phyloP scores from a whole-genome alignment of 2,329 filamentous ascomycete genomes.

The Penicillium sp. region DNA sequence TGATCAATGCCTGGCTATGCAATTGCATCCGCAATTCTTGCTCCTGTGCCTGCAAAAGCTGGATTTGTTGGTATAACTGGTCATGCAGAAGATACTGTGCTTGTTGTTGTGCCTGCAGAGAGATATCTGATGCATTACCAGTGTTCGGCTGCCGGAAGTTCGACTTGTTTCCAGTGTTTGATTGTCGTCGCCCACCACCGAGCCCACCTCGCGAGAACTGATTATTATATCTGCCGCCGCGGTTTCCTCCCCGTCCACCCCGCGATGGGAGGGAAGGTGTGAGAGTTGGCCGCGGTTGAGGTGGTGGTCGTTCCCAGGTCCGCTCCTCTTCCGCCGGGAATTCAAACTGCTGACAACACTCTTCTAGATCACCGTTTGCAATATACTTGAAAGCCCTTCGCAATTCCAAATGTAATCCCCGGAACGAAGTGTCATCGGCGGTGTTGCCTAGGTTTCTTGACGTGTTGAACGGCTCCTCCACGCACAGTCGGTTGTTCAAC shows the following conservation, averaged over 20 bases:
- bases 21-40: conserved; percentile 50
- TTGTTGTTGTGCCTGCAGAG: conserved; percentile 45
- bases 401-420: conserved; percentile 85
- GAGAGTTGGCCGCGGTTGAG: conserved; percentile 57
- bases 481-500: conserved; percentile 80
- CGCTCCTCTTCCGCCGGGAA: conserved; percentile 78
- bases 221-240: conserved; percentile 52
- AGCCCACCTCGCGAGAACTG: conserved; percentile 50
- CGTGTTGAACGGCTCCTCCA: conserved; percentile 95
- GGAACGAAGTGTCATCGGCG: conserved; percentile 90
- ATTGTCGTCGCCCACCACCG: conserved; percentile 54
- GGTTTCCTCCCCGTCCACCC: conserved; percentile 50
- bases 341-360: conserved; percentile 83
- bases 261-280: conserved; percentile 46
- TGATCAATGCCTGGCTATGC: conserved; percentile 47
- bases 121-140: conserved; percentile 38
- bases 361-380: conserved; percentile 72
- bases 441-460: conserved; percentile 91
- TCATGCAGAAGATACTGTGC: conserved; percentile 51
- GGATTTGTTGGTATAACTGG: conserved; percentile 51
- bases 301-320: conserved; percentile 57
- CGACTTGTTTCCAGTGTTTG: conserved; percentile 53
- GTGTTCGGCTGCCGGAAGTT: conserved; percentile 41
- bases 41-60: conserved; percentile 52
- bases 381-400: conserved; percentile 83